Evolutionary conservation across 371 early-diverging fungal species (phyloP), one percentile per base, ranked within the genome.

Genomic region (Homolaphlyctis polyrhiza): DNA sequence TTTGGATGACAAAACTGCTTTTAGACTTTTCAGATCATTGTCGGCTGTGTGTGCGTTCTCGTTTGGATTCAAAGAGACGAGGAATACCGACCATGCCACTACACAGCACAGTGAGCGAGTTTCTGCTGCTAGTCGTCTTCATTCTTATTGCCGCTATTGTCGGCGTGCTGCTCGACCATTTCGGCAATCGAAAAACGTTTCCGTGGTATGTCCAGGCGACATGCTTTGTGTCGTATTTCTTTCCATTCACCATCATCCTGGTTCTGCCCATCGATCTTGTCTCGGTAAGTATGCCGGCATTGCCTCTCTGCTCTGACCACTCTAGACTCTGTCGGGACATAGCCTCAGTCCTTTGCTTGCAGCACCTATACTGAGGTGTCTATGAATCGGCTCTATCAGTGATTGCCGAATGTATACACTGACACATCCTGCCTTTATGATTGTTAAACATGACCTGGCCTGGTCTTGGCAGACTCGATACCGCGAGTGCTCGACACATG

Each of bases 241-340:
- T 93, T 60, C 93, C 95, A 21, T 91, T 95, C 72, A 87, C 91
- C 70, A 91, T 94, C 64, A 84, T 94, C 18, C 78, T 93, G 57
- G 82, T 96, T 25, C 76, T 96, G 32, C 95, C 96, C 8, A 78
- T 96, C 28, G 97, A 95, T 73, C 79, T 95, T 51, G 84, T 91
- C 27, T 94, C 95, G 64, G 94, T 92, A 86, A 76, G 80, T 74
- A n/a, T n/a, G n/a, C n/a, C n/a, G n/a, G n/a, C n/a, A n/a, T n/a
- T n/a, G n/a, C n/a, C n/a, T n/a, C n/a, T n/a, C n/a, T n/a, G n/a
- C n/a, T n/a, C n/a, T n/a, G n/a, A n/a, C n/a, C n/a, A n/a, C n/a
- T n/a, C n/a, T n/a, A n/a, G n/a, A n/a, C n/a, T n/a, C n/a, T n/a
- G n/a, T n/a, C n/a, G n/a, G n/a, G n/a, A n/a, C n/a, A n/a, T n/a